Evolutionary conservation across 208 protist genomes (phyloP).

Genomic region (Porcisia hertigi): DNA sequence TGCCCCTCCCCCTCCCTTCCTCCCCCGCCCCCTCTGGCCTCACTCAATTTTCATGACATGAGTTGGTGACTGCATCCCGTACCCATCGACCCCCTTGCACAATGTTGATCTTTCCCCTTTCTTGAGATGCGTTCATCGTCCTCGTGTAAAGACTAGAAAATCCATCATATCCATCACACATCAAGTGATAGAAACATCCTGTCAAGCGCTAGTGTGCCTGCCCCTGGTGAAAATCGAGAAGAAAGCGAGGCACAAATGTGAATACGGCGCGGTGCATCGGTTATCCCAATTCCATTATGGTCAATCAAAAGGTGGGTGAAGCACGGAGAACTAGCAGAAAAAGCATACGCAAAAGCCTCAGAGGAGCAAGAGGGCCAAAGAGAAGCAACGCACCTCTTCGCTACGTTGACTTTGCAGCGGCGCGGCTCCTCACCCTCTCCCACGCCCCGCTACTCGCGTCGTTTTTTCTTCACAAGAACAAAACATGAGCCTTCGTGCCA

Average conservation of each 20-base stretch:
- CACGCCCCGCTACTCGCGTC: not conserved
- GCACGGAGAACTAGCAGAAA: not conserved
- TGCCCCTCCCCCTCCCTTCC: not conserved
- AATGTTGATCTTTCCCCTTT: not conserved
- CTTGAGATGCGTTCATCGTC: not conserved
- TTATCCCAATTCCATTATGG: not conserved
- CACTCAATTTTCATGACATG: not conserved
- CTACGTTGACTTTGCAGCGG: not conserved
- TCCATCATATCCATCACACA: not conserved
- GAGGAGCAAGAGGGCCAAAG: not conserved
- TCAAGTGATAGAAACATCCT: not conserved
- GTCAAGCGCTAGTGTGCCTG: not conserved
- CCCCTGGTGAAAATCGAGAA: not conserved
- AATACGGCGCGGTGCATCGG: not conserved
- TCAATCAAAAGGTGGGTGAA: constrained; percentile 1
- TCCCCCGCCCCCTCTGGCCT: not conserved
- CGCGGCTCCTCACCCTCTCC: not conserved
- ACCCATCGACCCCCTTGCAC: not conserved
- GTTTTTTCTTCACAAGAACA: not conserved
- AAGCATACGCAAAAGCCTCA: not conserved
- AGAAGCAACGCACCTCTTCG: not conserved
- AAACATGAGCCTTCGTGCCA: not conserved
- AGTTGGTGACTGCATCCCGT: not conserved
- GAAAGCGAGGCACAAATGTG: not conserved
- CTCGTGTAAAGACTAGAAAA: not conserved